Base-by-base conservation (phyloP, 176 grass and related monocot species). In the Echinochloa phyllopogon region DNA sequence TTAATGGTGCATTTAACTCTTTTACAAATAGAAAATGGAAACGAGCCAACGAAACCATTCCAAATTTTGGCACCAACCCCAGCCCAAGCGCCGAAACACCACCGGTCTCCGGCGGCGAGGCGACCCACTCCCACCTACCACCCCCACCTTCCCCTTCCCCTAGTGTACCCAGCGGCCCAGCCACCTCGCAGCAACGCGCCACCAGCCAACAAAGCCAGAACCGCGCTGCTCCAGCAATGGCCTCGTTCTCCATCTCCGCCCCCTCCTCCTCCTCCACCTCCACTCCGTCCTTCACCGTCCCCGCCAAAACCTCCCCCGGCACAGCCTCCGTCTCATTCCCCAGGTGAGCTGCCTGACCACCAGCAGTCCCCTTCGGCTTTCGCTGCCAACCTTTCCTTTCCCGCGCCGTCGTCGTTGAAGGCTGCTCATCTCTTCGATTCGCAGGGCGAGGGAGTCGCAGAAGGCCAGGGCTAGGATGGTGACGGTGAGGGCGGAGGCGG, bases 311-410 rank as follows among this genome's bases (percentile, higher is more conserved):
- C 6, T 75, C 76, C 50, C 16, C 61, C 8, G 44, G 11, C 59
- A 15, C 67, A 15, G 47, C 45, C 36, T 86, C 76, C 57, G 37
- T 88, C 77, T 92, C 78, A 78, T 94, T 94, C 52, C 65, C 82
- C 85, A 88, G 37, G 92, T 92, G 88, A 92, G 87, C 48, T 12
- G 12, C 36, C 33, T 51, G 7, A 38, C 37, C 29, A 2, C 47
- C 62, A 80, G 61, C 72, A 38, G 17, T 53, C 63, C 6, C 63
- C 6, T 16, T 38, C 38, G 15, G 63, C 63, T 36, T 29, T 14
- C 15, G 38, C 27, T 3, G 27, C 72, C 72, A 74, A 3, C 72
- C 9, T 74, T 74, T 53, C 16, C 72, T 53, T 36, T 63, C 51
- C 62, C 23, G 57, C 41, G 12, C 10, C 21, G 43, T 25, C 68